Conservation (phyloP, 2,329 filamentous ascomycete species). For the Fusarium beomiforme region DNA sequence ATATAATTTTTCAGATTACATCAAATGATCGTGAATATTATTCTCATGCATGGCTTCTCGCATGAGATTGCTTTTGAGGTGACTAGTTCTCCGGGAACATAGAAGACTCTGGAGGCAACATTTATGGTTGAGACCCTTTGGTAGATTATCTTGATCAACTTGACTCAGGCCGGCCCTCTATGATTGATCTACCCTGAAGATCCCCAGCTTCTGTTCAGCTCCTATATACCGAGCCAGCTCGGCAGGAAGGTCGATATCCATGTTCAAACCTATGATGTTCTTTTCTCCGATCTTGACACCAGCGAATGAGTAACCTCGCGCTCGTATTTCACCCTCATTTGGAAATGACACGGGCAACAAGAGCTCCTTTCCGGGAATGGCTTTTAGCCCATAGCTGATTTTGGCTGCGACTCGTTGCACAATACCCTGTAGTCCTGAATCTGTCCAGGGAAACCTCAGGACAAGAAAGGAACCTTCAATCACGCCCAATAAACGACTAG, state of each 20-base stretch:
- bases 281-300: conserved; percentile 75
- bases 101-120: neutral
- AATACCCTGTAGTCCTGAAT: conserved; percentile 59
- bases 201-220: conserved; percentile 69
- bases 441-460: conserved; percentile 71
- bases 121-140: conserved; percentile 46
- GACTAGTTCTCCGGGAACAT: neutral
- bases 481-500: conserved; percentile 60
- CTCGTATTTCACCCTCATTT: conserved; percentile 63
- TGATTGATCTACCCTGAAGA: conserved; percentile 74
- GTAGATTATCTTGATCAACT: conserved; percentile 66
- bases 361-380: conserved; percentile 70
- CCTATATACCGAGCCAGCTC: conserved; percentile 75
- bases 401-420: conserved; percentile 60
- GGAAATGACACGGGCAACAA: conserved; percentile 73
- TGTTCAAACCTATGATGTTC: conserved; percentile 62
- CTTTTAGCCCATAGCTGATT: conserved; percentile 58
- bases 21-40: neutral
- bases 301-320: conserved; percentile 67
- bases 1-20: neutral
- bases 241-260: conserved; percentile 66
- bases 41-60: neutral
- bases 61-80: neutral
- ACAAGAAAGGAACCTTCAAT: conserved; percentile 69
- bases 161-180: conserved; percentile 60